Conservation (phyloP, 73 alveolate species). For the Symbiodinium natans region DNA sequence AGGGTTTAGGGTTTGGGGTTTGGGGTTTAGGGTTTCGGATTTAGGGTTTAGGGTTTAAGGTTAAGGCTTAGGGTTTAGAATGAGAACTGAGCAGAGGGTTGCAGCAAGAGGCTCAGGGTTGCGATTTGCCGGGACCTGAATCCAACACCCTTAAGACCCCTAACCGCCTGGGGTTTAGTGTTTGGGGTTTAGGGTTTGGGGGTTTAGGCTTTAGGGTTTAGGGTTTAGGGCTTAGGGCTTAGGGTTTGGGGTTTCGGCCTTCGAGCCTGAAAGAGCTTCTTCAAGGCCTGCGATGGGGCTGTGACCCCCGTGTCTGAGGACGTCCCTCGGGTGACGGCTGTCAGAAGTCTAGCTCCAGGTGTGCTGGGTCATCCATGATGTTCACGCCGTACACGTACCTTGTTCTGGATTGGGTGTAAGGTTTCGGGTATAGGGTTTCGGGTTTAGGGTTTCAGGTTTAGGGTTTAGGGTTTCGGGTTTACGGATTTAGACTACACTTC, state of each 20-base stretch:
- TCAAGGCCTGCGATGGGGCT: background rate
- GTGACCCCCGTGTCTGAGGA: background rate
- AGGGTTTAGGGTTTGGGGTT: no score
- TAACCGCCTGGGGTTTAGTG: no score
- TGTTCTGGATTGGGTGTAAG: no score
- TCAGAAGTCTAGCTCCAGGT: conserved; percentile 42
- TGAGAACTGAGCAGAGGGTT: no score
- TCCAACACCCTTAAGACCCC: background rate
- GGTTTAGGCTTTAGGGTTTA: background rate
- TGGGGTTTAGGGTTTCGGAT: no score
- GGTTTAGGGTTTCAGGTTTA: background rate
- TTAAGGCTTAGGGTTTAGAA: no score
- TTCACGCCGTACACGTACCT: conserved; percentile 87
- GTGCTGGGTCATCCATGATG: conserved; percentile 72
- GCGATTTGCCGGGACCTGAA: no score
- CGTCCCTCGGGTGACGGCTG: background rate
- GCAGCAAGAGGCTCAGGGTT: no score
- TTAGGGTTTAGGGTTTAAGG: no score
- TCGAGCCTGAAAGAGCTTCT: background rate
- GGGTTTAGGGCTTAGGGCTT: background rate
- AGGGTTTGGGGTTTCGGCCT: background rate
- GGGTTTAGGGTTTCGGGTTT: background rate
- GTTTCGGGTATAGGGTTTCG: no score
- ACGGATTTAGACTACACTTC: no score
- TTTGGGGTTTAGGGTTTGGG: no score